Base-by-base conservation (phyloP, 176 grass and related monocot genomes). In the Triticum monococcum region DNA sequence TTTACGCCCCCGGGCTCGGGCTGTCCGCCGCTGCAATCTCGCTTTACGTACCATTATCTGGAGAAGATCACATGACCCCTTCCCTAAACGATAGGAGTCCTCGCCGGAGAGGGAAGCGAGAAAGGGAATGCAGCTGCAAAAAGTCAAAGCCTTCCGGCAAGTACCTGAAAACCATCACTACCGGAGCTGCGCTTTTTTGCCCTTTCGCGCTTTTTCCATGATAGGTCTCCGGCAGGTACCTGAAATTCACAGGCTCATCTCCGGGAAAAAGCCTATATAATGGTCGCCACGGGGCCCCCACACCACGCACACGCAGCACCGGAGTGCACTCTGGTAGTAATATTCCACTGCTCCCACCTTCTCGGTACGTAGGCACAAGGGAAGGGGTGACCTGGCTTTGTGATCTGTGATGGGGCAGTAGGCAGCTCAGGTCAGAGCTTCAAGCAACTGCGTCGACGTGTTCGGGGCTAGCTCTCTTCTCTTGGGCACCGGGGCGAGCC, bases 131-230 rank as follows among this genome's bases (percentile, higher is more conserved):
- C 6, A 22, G 18, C 17, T 57, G 54, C 54, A 8, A 3, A 30
- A 68, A 83, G 85, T 91, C 85, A 87, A 91, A 87, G 81, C 12
- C 41, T 8, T 33, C 65, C 65, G 52, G 36, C 71, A 74, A 45
- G 71, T 9, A 75, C 72, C 72, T 18, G 72, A 75, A 75, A 62
- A 26, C 85, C 89, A 87, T 91, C 85, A 22, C 89, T 14, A 23
- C 75, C 89, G 30, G 35, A 41, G 26, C 35, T 20, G 89, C 75
- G 35, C 68, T 74, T 84, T 70, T 13, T 71, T 66, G 22, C 2
- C 2, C n/a, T 89, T 65, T 68, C 41, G 72, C 79, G 22, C 88
- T 79, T 83, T 83, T 64, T 25, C 66, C 41, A 56, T 9, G 13
- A 17, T 64, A 77, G 45, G 26, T 23, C 3, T 17, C 30, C 12